phyloP scores from a whole-genome alignment of 2,329 filamentous ascomycete genomes.

The Tolypocladium capitatum region DNA sequence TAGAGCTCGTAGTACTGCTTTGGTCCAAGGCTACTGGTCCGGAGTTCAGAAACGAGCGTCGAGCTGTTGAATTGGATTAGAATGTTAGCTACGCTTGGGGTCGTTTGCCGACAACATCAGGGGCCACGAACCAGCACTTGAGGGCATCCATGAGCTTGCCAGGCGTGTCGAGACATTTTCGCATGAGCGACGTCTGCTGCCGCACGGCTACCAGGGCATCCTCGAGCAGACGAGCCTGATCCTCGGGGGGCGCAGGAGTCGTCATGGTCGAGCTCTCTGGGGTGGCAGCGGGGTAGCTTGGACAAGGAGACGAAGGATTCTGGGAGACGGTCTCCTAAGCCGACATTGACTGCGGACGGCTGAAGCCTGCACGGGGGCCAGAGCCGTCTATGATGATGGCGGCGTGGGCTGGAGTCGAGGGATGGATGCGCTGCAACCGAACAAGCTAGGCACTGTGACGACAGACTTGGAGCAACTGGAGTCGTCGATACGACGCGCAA shows the following conservation, averaged over 20 bases:
- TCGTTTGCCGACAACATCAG: not conserved
- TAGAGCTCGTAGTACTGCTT: constrained; percentile 99
- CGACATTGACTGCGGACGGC: constrained; percentile 10
- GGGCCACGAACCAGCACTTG: constrained; percentile 78
- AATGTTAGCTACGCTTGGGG: not conserved
- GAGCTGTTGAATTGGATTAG: constrained; percentile 46
- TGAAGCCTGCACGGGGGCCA: not conserved
- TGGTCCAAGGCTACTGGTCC: constrained; percentile 91
- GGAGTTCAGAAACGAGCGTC: constrained; percentile 93
- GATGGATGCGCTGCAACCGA: not conserved
- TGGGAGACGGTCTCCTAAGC: constrained; percentile 8
- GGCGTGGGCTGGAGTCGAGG: not conserved
- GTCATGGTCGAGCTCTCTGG: constrained; percentile 22
- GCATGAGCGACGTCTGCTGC: constrained; percentile 94
- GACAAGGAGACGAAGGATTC: constrained; percentile 6
- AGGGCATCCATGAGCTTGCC: constrained; percentile 99
- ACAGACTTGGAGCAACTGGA: not conserved
- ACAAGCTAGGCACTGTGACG: not conserved
- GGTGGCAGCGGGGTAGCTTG: constrained; percentile 19
- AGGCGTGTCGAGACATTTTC: constrained; percentile 90
- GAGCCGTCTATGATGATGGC: not conserved
- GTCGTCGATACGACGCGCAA: constrained; percentile 3
- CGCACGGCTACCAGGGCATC: constrained; percentile 93
- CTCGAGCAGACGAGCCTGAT: constrained; percentile 86
- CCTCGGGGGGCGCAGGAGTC: constrained; percentile 54